Conservation (phyloP, 352 stramenopile genomes). For the Saprolegnia parasitica region DNA sequence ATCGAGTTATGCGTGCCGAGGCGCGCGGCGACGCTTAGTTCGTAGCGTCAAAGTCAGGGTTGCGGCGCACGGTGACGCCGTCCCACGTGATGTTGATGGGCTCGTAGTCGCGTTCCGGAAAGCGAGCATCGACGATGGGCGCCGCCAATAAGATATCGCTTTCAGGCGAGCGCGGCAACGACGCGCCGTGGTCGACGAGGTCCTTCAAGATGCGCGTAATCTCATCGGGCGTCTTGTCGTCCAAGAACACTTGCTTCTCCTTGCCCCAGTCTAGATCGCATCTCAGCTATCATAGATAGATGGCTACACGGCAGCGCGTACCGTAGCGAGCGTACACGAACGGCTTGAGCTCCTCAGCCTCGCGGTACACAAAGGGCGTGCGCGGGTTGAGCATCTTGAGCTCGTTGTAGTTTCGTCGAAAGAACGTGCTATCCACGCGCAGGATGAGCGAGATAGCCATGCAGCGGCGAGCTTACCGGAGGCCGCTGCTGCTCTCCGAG, state of each 20-base stretch:
- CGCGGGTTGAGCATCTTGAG: conserved; percentile 85
- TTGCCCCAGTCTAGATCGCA: conserved; percentile 60
- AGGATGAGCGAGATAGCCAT: not conserved
- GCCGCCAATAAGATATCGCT: conserved; percentile 69
- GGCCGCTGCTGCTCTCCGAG: conserved; percentile 73
- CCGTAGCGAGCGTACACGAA: conserved; percentile 83
- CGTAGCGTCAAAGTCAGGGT: conserved; percentile 67
- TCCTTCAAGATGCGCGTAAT: conserved; percentile 66
- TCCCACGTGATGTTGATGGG: conserved; percentile 84
- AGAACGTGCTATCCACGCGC: conserved; percentile 55
- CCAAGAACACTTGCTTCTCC: conserved; percentile 76
- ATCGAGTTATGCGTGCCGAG: not conserved
- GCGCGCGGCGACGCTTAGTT: not conserved
- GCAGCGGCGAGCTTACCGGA: conserved; percentile 48
- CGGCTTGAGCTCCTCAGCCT: conserved; percentile 83
- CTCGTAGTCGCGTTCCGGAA: conserved; percentile 68
- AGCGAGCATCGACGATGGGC: conserved; percentile 65
- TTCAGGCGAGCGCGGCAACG: conserved; percentile 79
- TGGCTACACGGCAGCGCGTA: conserved; percentile 29
- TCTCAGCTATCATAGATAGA: not conserved
- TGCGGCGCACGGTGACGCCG: conserved; percentile 67
- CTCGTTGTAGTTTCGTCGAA: conserved; percentile 82
- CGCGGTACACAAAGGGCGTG: conserved; percentile 81
- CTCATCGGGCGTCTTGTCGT: conserved; percentile 82
- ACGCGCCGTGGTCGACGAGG: conserved; percentile 66